Conservation (phyloP, 2,329 filamentous ascomycete genomes). For the Diaporthe australafricana region DNA sequence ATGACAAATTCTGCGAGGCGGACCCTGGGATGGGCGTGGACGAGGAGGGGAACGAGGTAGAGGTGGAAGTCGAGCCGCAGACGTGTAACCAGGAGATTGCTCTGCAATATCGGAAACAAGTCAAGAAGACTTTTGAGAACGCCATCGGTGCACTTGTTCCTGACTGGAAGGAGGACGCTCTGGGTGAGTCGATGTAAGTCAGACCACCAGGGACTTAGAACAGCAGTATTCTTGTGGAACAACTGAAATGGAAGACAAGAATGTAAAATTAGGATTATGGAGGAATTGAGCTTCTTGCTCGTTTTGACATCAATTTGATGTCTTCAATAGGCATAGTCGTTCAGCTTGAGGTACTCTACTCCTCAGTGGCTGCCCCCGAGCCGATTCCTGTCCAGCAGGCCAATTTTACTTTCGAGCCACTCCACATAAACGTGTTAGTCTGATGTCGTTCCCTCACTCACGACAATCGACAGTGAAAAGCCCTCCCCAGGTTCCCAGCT, state of each 20-base stretch:
- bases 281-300: neutral
- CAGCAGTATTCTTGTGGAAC: too few relatives aligned
- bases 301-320: too few relatives aligned
- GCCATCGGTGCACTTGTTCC: constrained; percentile 42
- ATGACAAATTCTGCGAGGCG: constrained; percentile 57
- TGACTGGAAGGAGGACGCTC: constrained; percentile 23
- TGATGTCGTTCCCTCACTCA: neutral
- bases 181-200: neutral
- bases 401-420: neutral
- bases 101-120: constrained; percentile 60
- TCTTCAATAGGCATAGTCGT: neutral
- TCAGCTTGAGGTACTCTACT: neutral
- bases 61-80: constrained; percentile 40
- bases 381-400: neutral
- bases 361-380: too few relatives aligned
- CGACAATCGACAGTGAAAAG: neutral
- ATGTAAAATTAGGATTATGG: too few relatives aligned
- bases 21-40: constrained; percentile 49
- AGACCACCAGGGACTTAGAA: too few relatives aligned
- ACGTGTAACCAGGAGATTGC: constrained; percentile 62
- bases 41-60: constrained; percentile 49
- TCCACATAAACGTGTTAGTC: neutral
- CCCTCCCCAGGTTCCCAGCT: neutral
- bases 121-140: constrained; percentile 58
- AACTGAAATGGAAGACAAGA: too few relatives aligned